Conservation (phyloP, 2,329 filamentous ascomycete genomes). For the Penicillium sp. region DNA sequence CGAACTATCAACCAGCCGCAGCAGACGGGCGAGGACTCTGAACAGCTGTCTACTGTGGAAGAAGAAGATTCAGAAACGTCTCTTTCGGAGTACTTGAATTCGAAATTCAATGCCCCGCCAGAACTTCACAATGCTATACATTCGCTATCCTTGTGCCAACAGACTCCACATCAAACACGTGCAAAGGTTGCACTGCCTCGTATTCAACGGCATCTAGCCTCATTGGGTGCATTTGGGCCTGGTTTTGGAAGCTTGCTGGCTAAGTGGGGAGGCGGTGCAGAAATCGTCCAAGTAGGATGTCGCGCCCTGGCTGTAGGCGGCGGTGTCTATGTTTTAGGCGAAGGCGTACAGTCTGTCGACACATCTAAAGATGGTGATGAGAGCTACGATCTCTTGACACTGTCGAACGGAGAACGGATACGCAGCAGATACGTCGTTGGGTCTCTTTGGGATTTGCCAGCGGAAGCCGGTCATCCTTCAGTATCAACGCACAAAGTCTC, state of each 20-base stretch:
- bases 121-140: conserved; percentile 62
- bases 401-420: conserved; percentile 36
- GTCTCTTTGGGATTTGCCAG: conserved; percentile 34
- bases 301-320: conserved; percentile 88
- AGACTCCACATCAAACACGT: conserved; percentile 50
- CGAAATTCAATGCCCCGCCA: conserved; percentile 64
- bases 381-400: conserved; percentile 24
- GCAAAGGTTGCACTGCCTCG: conserved; percentile 67
- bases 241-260: conserved; percentile 87
- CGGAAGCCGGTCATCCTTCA: conserved; percentile 13
- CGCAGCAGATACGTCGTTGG: conserved; percentile 35
- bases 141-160: conserved; percentile 71
- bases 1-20: conserved; percentile 66
- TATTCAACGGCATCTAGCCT: conserved; percentile 75
- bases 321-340: conserved; percentile 80
- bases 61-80: conserved; percentile 46
- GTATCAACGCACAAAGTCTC: conserved; percentile 43
- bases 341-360: conserved; percentile 51
- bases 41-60: conserved; percentile 38
- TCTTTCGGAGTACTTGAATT: conserved; percentile 44
- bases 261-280: conserved; percentile 87
- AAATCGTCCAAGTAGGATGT: conserved; percentile 87
- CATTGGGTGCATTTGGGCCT: conserved; percentile 80
- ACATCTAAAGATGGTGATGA: conserved; percentile 17
- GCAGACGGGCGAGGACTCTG: conserved; percentile 57